phyloP scores from a whole-genome alignment of 345 rosid genomes.

The Zanthoxylum bungeanum region DNA sequence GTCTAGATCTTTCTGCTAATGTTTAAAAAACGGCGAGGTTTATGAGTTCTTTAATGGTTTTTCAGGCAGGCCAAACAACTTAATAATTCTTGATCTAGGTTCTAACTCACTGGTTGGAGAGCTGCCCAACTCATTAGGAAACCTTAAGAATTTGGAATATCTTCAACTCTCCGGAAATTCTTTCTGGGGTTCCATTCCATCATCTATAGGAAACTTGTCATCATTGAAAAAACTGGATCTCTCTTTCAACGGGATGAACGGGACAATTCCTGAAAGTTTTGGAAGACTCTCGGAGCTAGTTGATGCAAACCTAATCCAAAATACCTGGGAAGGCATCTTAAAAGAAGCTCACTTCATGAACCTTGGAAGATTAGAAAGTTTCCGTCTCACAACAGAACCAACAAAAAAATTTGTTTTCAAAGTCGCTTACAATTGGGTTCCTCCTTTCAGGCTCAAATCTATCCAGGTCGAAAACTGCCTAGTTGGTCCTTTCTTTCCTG shows the following conservation, averaged over 20 bases:
- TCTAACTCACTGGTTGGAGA: slow-evolving; percentile 38
- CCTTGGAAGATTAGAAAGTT: slow-evolving; percentile 30
- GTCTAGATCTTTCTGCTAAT: slow-evolving; percentile 51
- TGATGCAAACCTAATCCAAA: slow-evolving; percentile 33
- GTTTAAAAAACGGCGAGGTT: slow-evolving; percentile 34
- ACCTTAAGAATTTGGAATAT: slow-evolving; percentile 29
- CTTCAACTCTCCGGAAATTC: slow-evolving; percentile 40
- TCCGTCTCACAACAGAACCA: slow-evolving; percentile 41
- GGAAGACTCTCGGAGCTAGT: slow-evolving; percentile 39
- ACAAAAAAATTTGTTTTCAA: slow-evolving; percentile 35
- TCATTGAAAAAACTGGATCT: slow-evolving; percentile 39
- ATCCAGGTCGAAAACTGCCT: slow-evolving; percentile 50
- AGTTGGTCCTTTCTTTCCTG: slow-evolving; percentile 53
- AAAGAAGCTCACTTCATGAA: slow-evolving; percentile 37
- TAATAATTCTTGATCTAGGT: slow-evolving; percentile 34
- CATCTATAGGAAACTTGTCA: slow-evolving; percentile 39
- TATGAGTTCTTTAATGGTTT: slow-evolving; percentile 37
- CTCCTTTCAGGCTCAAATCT: slow-evolving; percentile 46
- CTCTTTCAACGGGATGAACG: slow-evolving; percentile 44
- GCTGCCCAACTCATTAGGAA: slow-evolving; percentile 48
- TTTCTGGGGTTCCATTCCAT: slow-evolving; percentile 47
- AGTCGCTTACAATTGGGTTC: slow-evolving; percentile 45
- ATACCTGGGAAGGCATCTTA: slow-evolving; percentile 50
- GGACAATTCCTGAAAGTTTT: slow-evolving; percentile 42
- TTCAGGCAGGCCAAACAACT: slow-evolving; percentile 22